A percentile compares a stretch with the other conserved stretches of the same genome.
Evolutionary conservation across 179 eudicot genomes (phyloP).

Genomic region (Spinacia oleracea): DNA sequence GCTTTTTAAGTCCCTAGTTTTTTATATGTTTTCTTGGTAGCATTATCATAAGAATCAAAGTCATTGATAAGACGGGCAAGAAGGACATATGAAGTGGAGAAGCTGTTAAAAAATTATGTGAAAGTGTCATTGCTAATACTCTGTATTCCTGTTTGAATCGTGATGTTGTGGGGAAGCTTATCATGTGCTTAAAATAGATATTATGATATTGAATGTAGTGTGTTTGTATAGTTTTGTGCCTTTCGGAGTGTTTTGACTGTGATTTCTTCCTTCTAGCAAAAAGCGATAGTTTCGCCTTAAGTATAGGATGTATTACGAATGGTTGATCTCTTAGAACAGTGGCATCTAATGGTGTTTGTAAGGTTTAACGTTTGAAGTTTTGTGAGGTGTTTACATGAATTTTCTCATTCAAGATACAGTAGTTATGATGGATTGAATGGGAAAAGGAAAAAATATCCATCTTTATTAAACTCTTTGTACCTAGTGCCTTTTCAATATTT

Average conservation of each 20-base stretch:
- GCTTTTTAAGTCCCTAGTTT: not conserved
- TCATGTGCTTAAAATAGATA: not conserved
- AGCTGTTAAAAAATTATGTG: no score
- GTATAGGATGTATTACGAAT: not conserved
- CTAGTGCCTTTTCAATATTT: not conserved
- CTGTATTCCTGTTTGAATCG: not conserved
- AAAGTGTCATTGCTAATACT: no score
- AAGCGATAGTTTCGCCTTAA: not conserved
- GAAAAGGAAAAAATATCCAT: not conserved
- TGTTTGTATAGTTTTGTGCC: not conserved
- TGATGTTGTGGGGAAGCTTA: not conserved
- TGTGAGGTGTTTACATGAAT: not conserved
- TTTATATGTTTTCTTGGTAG: not conserved
- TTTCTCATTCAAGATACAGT: not conserved
- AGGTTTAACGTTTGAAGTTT: not conserved
- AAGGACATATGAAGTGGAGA: no score
- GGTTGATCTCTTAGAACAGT: not conserved
- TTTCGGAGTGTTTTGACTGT: no score
- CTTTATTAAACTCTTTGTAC: not conserved
- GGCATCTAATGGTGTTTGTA: not conserved
- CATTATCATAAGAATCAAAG: no score
- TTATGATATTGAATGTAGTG: not conserved
- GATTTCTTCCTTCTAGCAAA: not conserved
- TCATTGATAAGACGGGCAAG: no score
- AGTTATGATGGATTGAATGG: not conserved